Base-by-base conservation (phyloP, 805 yeast species). In the Kodamaea kakaduensis region DNA sequence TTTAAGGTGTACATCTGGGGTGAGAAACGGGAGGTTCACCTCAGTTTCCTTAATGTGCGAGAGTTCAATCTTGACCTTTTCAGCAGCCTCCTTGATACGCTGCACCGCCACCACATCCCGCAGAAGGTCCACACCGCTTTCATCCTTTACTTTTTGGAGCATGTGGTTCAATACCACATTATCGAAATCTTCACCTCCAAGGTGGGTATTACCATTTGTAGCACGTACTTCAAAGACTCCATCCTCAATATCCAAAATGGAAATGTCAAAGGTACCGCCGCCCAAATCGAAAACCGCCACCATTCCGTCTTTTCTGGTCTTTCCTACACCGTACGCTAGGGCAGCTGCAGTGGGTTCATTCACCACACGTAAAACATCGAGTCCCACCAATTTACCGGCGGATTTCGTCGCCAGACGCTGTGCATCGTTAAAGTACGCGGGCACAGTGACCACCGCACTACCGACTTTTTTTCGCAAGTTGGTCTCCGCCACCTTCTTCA, bases 331-430 rank as follows among this genome's bases (percentile, higher is more conserved):
- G 54, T 83, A 84, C 25, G 90, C 88, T 48, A 84, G 69, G 10
- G 90, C 90, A 18, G 93, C 90, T 8, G 90, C 90, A 16, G 93
- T 84, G 25, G 93, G 93, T 59, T 84, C 93, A 58, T 84, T 84
- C 20, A 84, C 73, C 30, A 84, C 88, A 56, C 94, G 67, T 48
- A 83, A 59, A 18, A 84, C 84, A 39, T 83, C 78, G 46, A 84
- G 59, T 17, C 90, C 90, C n/a, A 83, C 84, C 46, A 81, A 61
- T 49, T 71, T 68, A 21, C 90, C 94, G 0, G 90, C 85, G 52
- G 73, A 73, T 53, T 83, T 81, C n/a, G 93, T 84, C 4, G 90
- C 89, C 54, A 79, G 88, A 58, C 93, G 71, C 57, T 83, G 93
- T 13, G 84, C 69, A 57, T 83, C 90, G 58, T 83, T 82, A 64